These are phyloP conservation scores for Candida chauliodis DNA, from an alignment of 805 yeast species.

Conservation along the genomic window DNA sequence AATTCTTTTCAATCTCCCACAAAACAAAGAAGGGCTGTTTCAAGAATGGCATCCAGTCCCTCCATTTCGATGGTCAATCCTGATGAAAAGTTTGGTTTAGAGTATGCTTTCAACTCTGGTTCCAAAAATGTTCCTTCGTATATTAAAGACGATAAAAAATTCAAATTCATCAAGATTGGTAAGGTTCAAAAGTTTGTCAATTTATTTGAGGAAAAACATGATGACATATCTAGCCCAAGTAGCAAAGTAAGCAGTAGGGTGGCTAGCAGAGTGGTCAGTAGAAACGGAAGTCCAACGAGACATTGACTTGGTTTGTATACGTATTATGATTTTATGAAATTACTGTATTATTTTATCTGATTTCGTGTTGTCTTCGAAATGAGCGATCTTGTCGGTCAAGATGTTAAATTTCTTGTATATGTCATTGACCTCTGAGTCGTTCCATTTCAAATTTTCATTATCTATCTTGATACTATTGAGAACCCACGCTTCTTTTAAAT, in stretches of 20 bases:
- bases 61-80: constrained; percentile 23
- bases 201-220: constrained; percentile 35
- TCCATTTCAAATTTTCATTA: constrained; percentile 11
- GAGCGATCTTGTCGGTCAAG: constrained; percentile 28
- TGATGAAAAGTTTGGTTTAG: constrained; percentile 27
- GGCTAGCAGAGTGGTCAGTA: constrained; percentile 2
- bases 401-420: constrained; percentile 32
- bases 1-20: constrained; percentile 14
- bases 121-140: constrained; percentile 29
- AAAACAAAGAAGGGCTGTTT: constrained; percentile 10
- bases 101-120: constrained; percentile 27
- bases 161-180: constrained; percentile 43
- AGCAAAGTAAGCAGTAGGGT: constrained; percentile 7
- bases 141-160: constrained; percentile 40
- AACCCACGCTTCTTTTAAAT: constrained; percentile 55
- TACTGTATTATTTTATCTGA: constrained; percentile 6
- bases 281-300: constrained; percentile 8
- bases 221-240: neutral
- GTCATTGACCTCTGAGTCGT: constrained; percentile 19
- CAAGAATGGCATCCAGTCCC: constrained; percentile 16
- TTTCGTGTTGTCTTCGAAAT: constrained; percentile 13
- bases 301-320: no score
- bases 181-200: constrained; percentile 44
- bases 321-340: constrained; percentile 1
- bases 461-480: constrained; percentile 48